These are phyloP conservation scores for Fraxinus nigra DNA, from an alignment of 305 asterid genomes.

Conservation along the genomic window DNA sequence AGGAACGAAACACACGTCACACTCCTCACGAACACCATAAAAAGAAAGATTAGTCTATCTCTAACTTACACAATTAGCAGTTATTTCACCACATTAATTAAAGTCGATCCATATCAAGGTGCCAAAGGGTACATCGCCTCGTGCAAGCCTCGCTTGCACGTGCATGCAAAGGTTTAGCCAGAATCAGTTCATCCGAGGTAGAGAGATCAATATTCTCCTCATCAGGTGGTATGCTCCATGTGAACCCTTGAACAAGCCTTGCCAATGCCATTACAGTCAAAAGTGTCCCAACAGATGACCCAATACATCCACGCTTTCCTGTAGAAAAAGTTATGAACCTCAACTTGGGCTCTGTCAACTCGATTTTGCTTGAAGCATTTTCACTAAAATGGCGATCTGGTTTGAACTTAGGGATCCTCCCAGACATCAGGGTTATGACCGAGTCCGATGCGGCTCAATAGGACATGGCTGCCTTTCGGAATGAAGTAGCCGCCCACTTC, in stretches of 20 bases:
- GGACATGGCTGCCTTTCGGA: conserved; percentile 16
- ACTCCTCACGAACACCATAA: neutral
- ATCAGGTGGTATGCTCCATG: conserved; percentile 4
- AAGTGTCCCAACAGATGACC: neutral
- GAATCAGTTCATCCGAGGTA: neutral
- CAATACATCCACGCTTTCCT: conserved; percentile 12
- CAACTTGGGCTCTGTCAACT: neutral
- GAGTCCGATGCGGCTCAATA: conserved; percentile 6
- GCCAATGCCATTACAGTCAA: conserved; percentile 16
- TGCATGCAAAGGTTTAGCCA: conserved; percentile 7
- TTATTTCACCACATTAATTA: neutral
- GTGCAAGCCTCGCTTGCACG: neutral
- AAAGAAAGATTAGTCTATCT: neutral
- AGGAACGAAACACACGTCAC: neutral
- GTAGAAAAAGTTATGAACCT: conserved; percentile 10
- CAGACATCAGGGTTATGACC: conserved; percentile 13
- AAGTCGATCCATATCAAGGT: neutral
- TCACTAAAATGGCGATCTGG: neutral
- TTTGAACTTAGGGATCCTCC: conserved; percentile 4
- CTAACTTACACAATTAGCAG: neutral
- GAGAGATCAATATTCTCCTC: conserved; percentile 1
- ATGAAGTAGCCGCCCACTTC: neutral
- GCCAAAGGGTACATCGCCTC: neutral
- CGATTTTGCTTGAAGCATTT: neutral
- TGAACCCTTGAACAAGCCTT: conserved; percentile 16